phyloP scores from a whole-genome alignment of 495 filamentous ascomycete species.

The Pyrenula aspistea region DNA sequence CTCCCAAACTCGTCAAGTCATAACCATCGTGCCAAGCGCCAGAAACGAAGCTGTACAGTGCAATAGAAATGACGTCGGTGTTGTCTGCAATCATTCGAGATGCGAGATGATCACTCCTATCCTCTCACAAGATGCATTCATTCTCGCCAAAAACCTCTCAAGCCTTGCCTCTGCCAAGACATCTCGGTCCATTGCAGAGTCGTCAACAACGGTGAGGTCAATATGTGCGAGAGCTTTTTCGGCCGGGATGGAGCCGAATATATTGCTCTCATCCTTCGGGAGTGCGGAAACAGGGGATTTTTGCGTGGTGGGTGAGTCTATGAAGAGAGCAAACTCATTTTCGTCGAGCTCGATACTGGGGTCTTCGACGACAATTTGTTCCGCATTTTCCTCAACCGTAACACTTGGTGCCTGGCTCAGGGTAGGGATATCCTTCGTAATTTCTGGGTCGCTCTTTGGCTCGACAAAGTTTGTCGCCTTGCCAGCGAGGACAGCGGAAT shows the following conservation, averaged over 20 bases:
- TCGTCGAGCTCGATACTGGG: conserved; percentile 44
- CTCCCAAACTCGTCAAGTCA: too few relatives aligned
- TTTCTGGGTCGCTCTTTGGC: conserved; percentile 17
- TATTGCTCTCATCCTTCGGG: not conserved
- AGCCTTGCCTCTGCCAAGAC: not conserved
- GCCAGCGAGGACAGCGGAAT: conserved; percentile 50
- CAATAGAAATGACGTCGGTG: too few relatives aligned
- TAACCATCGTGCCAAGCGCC: too few relatives aligned
- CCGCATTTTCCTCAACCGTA: conserved; percentile 16
- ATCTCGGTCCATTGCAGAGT: not conserved
- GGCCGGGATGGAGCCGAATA: not conserved
- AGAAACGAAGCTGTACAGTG: too few relatives aligned
- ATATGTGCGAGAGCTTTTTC: conserved; percentile 5
- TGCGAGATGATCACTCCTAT: not conserved
- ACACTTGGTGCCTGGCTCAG: conserved; percentile 30
- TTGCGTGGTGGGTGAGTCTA: conserved; percentile 32
- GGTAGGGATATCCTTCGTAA: conserved; percentile 38
- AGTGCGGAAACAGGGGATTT: not conserved
- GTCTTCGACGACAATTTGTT: conserved; percentile 20
- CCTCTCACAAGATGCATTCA: not conserved
- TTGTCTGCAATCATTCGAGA: not conserved
- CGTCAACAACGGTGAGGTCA: conserved; percentile 21
- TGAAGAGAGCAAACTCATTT: conserved; percentile 46
- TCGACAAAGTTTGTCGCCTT: conserved; percentile 44
- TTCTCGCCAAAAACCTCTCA: not conserved